These are phyloP conservation scores for Isabelozyma pseudorhagii DNA, from an alignment of 805 yeast species.

Conservation along the genomic window DNA sequence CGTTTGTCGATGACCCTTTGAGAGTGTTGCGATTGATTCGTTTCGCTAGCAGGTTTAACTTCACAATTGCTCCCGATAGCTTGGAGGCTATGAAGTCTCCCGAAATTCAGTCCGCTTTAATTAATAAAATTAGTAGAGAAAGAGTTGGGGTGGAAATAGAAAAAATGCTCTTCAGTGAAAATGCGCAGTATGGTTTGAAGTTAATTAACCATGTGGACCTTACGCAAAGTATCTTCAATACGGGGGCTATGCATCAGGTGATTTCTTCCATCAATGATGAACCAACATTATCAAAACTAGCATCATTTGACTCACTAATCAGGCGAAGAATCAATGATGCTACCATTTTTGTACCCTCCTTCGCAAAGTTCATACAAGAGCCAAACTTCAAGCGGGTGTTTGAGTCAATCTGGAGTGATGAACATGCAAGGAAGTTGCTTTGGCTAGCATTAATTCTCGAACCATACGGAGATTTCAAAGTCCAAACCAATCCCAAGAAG, in stretches of 20 bases:
- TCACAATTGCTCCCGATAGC: constrained; percentile 58
- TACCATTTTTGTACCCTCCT: constrained; percentile 18
- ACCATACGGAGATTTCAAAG: constrained; percentile 43
- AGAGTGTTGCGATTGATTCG: constrained; percentile 82
- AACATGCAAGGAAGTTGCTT: constrained; percentile 22
- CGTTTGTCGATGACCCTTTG: constrained; percentile 92
- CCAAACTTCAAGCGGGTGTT: not conserved
- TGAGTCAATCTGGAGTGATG: constrained; percentile 1
- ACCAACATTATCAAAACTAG: constrained; percentile 8
- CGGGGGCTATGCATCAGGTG: constrained; percentile 18
- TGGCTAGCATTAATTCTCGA: constrained; percentile 50
- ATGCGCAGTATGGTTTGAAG: constrained; percentile 62
- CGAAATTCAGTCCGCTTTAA: constrained; percentile 56
- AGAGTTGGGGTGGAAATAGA: constrained; percentile 83
- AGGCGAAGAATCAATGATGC: constrained; percentile 15
- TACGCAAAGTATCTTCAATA: constrained; percentile 54
- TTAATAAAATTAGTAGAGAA: constrained; percentile 80
- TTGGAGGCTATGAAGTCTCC: constrained; percentile 60
- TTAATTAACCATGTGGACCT: constrained; percentile 55
- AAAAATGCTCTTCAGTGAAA: constrained; percentile 65
- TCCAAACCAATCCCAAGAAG: constrained; percentile 39
- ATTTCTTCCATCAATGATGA: constrained; percentile 14
- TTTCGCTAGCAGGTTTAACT: constrained; percentile 78
- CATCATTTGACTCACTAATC: constrained; percentile 2
- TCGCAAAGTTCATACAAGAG: constrained; percentile 5